These are phyloP conservation scores for Leishmania amazonensis DNA, from an alignment of 208 protist genomes.

Conservation along the genomic window DNA sequence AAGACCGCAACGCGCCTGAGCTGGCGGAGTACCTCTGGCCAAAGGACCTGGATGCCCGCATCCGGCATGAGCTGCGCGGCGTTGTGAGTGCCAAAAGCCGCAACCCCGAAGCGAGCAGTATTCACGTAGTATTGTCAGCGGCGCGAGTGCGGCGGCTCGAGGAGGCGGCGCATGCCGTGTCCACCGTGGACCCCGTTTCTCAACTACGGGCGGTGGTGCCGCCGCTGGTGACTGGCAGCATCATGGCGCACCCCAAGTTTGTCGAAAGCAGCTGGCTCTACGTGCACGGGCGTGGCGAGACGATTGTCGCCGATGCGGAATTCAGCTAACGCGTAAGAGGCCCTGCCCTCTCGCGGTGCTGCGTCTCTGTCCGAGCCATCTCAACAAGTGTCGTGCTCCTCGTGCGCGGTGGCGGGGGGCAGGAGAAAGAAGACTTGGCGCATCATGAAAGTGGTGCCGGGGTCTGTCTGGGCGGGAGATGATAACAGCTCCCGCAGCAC, in stretches of 20 bases:
- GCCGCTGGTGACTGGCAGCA: not conserved
- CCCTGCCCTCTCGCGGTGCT: not conserved
- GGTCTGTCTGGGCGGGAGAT: not conserved
- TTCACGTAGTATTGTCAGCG: constrained; percentile 20
- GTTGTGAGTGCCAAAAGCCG: constrained; percentile 8
- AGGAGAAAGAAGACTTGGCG: not conserved
- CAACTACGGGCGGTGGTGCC: not conserved
- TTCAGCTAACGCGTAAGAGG: constrained; percentile 1
- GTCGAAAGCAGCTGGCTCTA: constrained; percentile 25
- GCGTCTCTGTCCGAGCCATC: not conserved
- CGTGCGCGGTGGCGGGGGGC: no score
- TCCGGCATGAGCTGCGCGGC: constrained; percentile 51
- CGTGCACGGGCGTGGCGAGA: constrained; percentile 32
- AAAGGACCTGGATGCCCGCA: constrained; percentile 32
- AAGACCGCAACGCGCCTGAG: constrained; percentile 13
- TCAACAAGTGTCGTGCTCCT: not conserved
- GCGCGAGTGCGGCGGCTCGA: constrained; percentile 17
- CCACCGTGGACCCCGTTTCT: not conserved
- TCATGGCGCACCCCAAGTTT: constrained; percentile 14
- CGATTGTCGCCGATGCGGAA: constrained; percentile 5
- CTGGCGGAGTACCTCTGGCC: constrained; percentile 46
- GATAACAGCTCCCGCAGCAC: not conserved
- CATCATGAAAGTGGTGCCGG: not conserved
- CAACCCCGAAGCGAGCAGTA: not conserved
- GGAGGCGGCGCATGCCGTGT: constrained; percentile 1